Percentiles rank a stretch among this genome's conserved stretches.
Evolutionary conservation across 1,139 yeast genomes (phyloP).

Genomic region (Candida tunisiensis): DNA sequence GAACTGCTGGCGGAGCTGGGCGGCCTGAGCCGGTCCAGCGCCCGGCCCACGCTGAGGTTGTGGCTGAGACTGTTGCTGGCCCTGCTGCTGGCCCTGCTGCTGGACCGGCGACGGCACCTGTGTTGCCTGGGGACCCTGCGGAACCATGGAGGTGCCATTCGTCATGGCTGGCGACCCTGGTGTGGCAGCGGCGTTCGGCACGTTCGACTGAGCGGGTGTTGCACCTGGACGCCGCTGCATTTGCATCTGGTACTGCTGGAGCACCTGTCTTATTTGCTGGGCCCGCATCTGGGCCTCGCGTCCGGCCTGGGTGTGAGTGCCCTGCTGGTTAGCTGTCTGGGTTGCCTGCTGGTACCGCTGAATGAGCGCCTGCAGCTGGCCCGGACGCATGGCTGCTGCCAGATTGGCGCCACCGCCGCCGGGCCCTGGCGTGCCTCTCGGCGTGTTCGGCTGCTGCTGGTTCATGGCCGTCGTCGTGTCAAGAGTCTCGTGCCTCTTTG

Average conservation of each 20-base stretch:
- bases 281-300: constrained; percentile 52
- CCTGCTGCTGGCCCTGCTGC: constrained; percentile 6
- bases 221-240: too few species aligned
- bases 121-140: too few species aligned
- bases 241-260: constrained; percentile 17
- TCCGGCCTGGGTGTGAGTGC: constrained; percentile 50
- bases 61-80: constrained; percentile 6
- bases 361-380: constrained; percentile 36
- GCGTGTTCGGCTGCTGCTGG: neutral
- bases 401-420: constrained; percentile 1
- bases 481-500: too few species aligned
- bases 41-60: constrained; percentile 8
- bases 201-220: too few species aligned
- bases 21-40: constrained; percentile 1
- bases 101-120: too few species aligned
- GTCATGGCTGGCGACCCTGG: too few species aligned
- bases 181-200: too few species aligned
- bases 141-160: too few species aligned
- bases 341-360: constrained; percentile 44
- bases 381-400: constrained; percentile 8
- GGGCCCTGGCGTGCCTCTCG: neutral
- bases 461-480: too few species aligned
- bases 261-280: constrained; percentile 40
- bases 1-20: constrained; percentile 1
- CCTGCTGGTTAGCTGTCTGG: constrained; percentile 39